Percentiles rank a stretch among this genome's conserved stretches.
phyloP scores from a whole-genome alignment of 78 protist genomes.

The Protostelium mycophagum region DNA sequence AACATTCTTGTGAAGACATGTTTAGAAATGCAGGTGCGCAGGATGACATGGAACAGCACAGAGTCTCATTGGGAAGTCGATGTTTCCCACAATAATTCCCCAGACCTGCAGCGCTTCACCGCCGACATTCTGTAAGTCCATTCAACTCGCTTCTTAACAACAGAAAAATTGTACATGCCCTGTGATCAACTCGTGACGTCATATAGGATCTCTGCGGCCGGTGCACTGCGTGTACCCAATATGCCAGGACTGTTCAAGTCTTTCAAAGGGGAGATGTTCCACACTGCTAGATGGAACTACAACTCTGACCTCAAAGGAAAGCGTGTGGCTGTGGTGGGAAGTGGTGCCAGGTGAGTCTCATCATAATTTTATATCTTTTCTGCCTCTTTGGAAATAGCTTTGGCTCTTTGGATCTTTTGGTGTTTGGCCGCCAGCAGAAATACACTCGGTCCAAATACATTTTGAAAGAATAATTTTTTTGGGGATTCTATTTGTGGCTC shows the following conservation, averaged over 20 bases:
- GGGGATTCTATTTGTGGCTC: too few species aligned
- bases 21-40: background rate
- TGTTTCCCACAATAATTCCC: background rate
- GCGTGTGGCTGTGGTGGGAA: conserved; percentile 16
- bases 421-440: too few species aligned
- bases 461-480: too few species aligned
- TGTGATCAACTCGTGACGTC: background rate
- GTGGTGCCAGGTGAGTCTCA: conserved; percentile 5
- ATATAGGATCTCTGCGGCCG: conserved; percentile 1
- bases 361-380: too few species aligned
- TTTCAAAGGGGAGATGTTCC: conserved; percentile 11
- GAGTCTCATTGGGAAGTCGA: background rate
- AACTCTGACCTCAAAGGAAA: conserved; percentile 3
- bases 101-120: background rate
- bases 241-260: background rate
- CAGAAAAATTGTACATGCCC: background rate
- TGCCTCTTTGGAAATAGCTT: background rate
- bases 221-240: conserved; percentile 12
- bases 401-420: too few species aligned
- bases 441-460: too few species aligned
- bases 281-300: conserved; percentile 25
- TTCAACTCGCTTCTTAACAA: background rate
- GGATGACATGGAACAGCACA: background rate
- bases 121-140: background rate
- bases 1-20: background rate